phyloP scores from a whole-genome alignment of 2,329 filamentous ascomycete species.

The Aspergillus phoenicis region DNA sequence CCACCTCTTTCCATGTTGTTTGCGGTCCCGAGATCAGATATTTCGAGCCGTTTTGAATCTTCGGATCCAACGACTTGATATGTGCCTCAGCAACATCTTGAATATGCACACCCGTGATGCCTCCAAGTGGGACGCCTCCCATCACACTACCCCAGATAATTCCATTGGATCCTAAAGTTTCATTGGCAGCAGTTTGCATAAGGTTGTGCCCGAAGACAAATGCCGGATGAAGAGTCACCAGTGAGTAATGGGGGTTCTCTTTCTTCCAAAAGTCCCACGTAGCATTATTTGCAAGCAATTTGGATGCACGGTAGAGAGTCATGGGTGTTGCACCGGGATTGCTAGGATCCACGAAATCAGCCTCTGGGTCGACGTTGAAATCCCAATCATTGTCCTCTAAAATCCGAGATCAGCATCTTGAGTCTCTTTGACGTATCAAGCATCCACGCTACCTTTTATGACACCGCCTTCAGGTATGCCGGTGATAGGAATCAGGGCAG shows the following conservation, averaged over 20 bases:
- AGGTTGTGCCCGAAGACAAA: slow-evolving; percentile 28
- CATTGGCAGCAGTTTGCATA: slow-evolving; percentile 22
- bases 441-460: slow-evolving; percentile 18
- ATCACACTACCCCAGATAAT: slow-evolving; percentile 22
- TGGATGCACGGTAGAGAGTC: slow-evolving; percentile 28
- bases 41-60: slow-evolving; percentile 23
- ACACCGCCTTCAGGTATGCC: slow-evolving; percentile 23
- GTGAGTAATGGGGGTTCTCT: slow-evolving; percentile 20
- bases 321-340: slow-evolving; percentile 19
- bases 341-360: slow-evolving; percentile 15
- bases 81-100: slow-evolving; percentile 32
- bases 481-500: slow-evolving; percentile 20
- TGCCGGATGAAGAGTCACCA: slow-evolving; percentile 28
- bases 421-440: no score
- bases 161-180: slow-evolving; percentile 18
- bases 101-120: slow-evolving; percentile 24
- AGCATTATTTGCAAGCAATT: slow-evolving; percentile 28
- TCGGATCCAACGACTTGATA: slow-evolving; percentile 23
- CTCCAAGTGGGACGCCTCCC: slow-evolving; percentile 7
- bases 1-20: slow-evolving; percentile 21
- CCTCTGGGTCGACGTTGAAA: slow-evolving; percentile 19
- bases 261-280: slow-evolving; percentile 23
- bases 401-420: neutral
- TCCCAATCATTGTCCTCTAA: slow-evolving; percentile 29
- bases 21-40: slow-evolving; percentile 21